These are phyloP conservation scores for Phymatotrichopsis omnivora DNA, from an alignment of 2,329 filamentous ascomycete genomes.

Conservation along the genomic window DNA sequence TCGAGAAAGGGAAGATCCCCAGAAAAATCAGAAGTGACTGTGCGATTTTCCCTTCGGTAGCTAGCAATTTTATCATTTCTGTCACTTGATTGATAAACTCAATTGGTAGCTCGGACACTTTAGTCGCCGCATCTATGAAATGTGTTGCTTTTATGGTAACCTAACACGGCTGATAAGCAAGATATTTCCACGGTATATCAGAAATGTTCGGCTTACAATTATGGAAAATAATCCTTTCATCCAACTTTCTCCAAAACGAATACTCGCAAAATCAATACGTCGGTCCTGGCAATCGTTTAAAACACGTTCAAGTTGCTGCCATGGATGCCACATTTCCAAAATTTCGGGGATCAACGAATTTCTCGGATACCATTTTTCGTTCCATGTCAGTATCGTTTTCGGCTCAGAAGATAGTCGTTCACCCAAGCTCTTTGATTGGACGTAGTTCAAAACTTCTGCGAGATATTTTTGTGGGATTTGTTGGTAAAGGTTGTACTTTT, in stretches of 20 bases:
- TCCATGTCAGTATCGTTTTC: too few species aligned
- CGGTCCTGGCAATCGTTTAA: neutral
- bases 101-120: conserved; percentile 4
- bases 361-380: too few species aligned
- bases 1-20: neutral
- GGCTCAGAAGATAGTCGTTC: neutral
- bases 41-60: neutral
- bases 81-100: conserved; percentile 11
- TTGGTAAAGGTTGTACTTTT: neutral
- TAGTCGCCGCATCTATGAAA: conserved; percentile 5
- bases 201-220: conserved; percentile 9
- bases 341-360: neutral
- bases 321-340: conserved; percentile 1
- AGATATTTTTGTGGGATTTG: neutral
- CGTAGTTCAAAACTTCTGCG: conserved; percentile 7
- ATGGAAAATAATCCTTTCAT: conserved; percentile 18
- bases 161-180: too few species aligned
- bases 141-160: conserved; percentile 7
- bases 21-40: conserved; percentile 7
- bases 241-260: conserved; percentile 5
- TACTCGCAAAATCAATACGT: neutral
- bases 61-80: neutral
- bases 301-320: neutral
- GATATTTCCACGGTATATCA: too few species aligned
- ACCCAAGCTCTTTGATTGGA: conserved; percentile 1